Percentiles rank a stretch among this genome's conserved stretches.
Evolutionary conservation across 192 early-diverging fungal species (phyloP).

Genomic region (Rhizophagus clarus): DNA sequence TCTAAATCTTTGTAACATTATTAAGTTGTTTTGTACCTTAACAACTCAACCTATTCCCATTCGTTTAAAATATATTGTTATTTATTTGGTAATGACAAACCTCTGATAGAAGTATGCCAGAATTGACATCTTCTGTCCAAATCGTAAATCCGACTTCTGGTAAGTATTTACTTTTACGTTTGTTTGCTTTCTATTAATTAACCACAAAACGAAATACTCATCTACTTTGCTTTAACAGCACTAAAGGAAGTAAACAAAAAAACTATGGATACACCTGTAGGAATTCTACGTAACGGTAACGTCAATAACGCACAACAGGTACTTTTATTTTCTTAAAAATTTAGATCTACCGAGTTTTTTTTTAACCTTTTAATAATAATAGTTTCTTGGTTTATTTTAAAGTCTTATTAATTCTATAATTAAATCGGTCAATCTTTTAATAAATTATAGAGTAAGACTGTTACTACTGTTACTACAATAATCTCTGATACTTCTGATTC

Average conservation of each 20-base stretch:
- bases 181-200: not conserved
- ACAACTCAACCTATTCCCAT: not conserved
- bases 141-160: not conserved
- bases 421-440: not conserved
- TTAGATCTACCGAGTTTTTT: not conserved
- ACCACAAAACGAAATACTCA: not conserved
- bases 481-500: slow-evolving; percentile 31
- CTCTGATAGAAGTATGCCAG: not conserved
- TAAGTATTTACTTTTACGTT: not conserved
- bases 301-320: not conserved
- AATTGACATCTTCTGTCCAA: slow-evolving; percentile 5
- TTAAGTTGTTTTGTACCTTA: not conserved
- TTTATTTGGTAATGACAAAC: not conserved
- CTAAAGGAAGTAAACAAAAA: not conserved
- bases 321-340: not conserved
- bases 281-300: slow-evolving; percentile 4
- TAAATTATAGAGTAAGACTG: not conserved
- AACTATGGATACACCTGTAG: slow-evolving; percentile 5
- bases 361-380: not conserved
- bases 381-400: too few relatives aligned
- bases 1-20: not conserved
- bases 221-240: not conserved
- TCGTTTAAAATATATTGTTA: not conserved
- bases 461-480: not conserved
- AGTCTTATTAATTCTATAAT: too few relatives aligned